Base-by-base conservation (phyloP, 2,329 filamentous ascomycete species). In the Ceratocystis diversiconidia region DNA sequence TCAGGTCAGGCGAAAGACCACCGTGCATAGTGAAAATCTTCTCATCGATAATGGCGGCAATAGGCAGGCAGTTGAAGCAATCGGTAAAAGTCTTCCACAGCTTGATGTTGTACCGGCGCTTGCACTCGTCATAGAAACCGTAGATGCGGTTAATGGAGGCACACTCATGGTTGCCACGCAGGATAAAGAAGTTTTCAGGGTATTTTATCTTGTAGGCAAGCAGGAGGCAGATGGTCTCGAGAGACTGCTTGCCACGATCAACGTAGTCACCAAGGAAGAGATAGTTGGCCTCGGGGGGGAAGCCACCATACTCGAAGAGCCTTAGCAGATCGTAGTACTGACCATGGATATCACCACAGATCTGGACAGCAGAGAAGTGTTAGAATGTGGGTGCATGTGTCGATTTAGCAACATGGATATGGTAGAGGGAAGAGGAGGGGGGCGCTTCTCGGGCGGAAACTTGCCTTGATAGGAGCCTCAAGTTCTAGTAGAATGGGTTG, bases 11-110 rank as follows among this genome's bases (percentile, higher is more conserved):
- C 77, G 91, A 96, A 73, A 99, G 80, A 74, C 94, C 94, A 74
- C 94, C 94, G 79, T 99, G 94, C 92, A 99, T 96, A 74, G 92
- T 96, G 81, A 99, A 97, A 75, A 99, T 99, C 87, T 97, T 99
- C 82, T 96, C 94, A 74, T 96, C 92, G 72, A 99, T 96, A 78
- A 99, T 99, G 71, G 94, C 92, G 67, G 92, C 94, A 76, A 99
- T 97, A 61, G 92, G 92, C 74, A 97, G 79, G 79, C 91, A 96
- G 82, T 99, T 99, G 85, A 99, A 99, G 83, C 92, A 96, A 76
- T 99, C 92, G 69, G 92, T 96, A 76, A 99, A 97, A 1, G 92
- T 97, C 84, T 99, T 99, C 92, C 92, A 97, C 68, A 97, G 83
- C 84, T 97, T 97, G 81, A 97, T 96, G 79, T 97, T 99, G 81